Evolutionary conservation across 148 eudicot species (phyloP).

Genomic region (Drosera capensis): DNA sequence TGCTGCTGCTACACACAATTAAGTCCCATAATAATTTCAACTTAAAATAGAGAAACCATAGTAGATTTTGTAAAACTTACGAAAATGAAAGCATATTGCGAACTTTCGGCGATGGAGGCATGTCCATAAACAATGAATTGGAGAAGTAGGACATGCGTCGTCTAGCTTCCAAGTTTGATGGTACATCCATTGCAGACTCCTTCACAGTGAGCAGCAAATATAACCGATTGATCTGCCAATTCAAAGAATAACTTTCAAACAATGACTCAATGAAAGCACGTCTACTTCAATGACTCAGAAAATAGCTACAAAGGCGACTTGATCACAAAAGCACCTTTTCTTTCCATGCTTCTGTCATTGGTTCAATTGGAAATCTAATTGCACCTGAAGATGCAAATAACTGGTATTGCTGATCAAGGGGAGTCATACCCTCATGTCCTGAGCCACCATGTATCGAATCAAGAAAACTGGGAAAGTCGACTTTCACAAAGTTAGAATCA

Average conservation of each 20-base stretch:
- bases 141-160: constrained; percentile 93
- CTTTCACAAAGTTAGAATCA: neutral
- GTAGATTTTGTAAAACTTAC: constrained; percentile 28
- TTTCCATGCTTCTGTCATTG: constrained; percentile 86
- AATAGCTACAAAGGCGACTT: neutral
- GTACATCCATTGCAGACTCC: constrained; percentile 98
- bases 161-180: constrained; percentile 90
- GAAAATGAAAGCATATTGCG: constrained; percentile 98
- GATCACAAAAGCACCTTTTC: constrained; percentile 47
- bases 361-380: constrained; percentile 66
- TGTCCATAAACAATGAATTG: constrained; percentile 96
- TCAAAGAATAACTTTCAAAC: neutral
- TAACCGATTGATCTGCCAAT: constrained; percentile 75
- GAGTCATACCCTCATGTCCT: constrained; percentile 41
- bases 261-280: neutral
- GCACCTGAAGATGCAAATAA: constrained; percentile 90
- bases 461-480: constrained; percentile 24
- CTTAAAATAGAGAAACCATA: neutral
- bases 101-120: constrained; percentile 95
- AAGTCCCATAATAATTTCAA: neutral
- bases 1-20: too few relatives aligned
- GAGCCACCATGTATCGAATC: constrained; percentile 61
- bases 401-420: constrained; percentile 63
- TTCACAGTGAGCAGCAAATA: constrained; percentile 80
- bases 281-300: neutral